These are phyloP conservation scores for Acacia pycnantha DNA, from an alignment of 331 rosid species.

Conservation along the genomic window DNA sequence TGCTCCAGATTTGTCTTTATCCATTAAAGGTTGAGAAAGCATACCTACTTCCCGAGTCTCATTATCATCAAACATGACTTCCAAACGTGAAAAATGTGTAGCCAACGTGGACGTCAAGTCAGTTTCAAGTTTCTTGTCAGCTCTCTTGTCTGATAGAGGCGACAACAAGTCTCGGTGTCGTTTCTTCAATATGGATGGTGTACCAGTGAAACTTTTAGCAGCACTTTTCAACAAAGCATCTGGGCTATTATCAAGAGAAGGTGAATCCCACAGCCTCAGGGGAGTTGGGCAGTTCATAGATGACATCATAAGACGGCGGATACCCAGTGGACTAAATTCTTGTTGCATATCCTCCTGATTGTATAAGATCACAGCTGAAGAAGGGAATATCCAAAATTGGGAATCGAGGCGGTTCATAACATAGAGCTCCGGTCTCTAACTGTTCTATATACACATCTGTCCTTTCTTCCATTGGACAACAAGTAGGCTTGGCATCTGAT, in stretches of 20 bases:
- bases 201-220: slow-evolving; percentile 79
- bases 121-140: slow-evolving; percentile 75
- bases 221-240: slow-evolving; percentile 77
- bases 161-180: slow-evolving; percentile 80
- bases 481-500: slow-evolving; percentile 46
- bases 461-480: slow-evolving; percentile 38
- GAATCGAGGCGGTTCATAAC: slow-evolving; percentile 95
- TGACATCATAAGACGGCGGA: slow-evolving; percentile 93
- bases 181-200: slow-evolving; percentile 95
- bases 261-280: slow-evolving; percentile 91
- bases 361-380: slow-evolving; percentile 93
- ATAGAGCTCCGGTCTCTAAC: slow-evolving; percentile 56
- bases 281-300: slow-evolving; percentile 91
- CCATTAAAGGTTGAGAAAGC: slow-evolving; percentile 45
- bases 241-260: slow-evolving; percentile 64
- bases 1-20: slow-evolving; percentile 32
- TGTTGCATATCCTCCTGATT: slow-evolving; percentile 87
- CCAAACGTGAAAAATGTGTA: slow-evolving; percentile 71
- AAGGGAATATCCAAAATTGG: slow-evolving; percentile 92
- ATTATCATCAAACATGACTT: slow-evolving; percentile 64
- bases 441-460: slow-evolving; percentile 42
- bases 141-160: slow-evolving; percentile 82
- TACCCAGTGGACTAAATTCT: slow-evolving; percentile 97
- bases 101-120: slow-evolving; percentile 59
- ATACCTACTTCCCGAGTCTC: slow-evolving; percentile 43